These are phyloP conservation scores for Eutrema heterophyllum DNA, from an alignment of 345 rosid genomes.

Conservation along the genomic window DNA sequence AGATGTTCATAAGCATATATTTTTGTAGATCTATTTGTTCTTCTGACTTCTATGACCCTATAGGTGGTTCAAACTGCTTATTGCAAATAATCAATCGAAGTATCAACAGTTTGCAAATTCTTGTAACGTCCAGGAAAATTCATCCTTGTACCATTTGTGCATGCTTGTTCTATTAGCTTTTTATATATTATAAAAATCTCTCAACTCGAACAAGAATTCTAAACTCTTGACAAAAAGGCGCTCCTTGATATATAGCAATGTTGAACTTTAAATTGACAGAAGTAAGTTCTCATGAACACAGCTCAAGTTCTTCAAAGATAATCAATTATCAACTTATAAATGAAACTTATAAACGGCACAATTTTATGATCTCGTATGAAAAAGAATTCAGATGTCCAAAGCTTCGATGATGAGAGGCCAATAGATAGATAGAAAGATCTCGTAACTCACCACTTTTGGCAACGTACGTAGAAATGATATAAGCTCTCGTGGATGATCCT, in stretches of 20 bases:
- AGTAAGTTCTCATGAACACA: too few species aligned
- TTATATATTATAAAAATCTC: too few species aligned
- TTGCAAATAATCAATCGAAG: not conserved
- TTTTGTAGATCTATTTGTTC: not conserved
- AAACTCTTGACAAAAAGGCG: too few species aligned
- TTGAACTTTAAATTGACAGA: too few species aligned
- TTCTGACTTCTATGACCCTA: not conserved
- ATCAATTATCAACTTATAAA: too few species aligned
- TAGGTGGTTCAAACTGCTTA: not conserved
- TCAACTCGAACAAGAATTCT: too few species aligned
- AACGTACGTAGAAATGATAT: conserved; percentile 63
- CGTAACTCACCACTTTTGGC: conserved; percentile 57
- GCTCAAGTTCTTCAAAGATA: too few species aligned
- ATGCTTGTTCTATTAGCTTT: too few species aligned
- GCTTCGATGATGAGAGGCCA: not conserved
- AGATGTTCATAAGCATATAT: conserved; percentile 5
- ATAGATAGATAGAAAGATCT: not conserved
- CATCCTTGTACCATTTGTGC: too few species aligned
- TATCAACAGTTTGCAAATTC: not conserved
- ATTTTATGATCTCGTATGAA: not conserved
- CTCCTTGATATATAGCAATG: too few species aligned
- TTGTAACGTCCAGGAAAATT: not conserved
- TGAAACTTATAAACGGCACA: not conserved
- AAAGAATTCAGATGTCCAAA: not conserved
- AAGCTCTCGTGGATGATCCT: conserved; percentile 85